Percentiles rank a stretch among this genome's conserved stretches.
Evolutionary conservation across 2,329 filamentous ascomycete species (phyloP).

Genomic region (Trichoderma koningii): DNA sequence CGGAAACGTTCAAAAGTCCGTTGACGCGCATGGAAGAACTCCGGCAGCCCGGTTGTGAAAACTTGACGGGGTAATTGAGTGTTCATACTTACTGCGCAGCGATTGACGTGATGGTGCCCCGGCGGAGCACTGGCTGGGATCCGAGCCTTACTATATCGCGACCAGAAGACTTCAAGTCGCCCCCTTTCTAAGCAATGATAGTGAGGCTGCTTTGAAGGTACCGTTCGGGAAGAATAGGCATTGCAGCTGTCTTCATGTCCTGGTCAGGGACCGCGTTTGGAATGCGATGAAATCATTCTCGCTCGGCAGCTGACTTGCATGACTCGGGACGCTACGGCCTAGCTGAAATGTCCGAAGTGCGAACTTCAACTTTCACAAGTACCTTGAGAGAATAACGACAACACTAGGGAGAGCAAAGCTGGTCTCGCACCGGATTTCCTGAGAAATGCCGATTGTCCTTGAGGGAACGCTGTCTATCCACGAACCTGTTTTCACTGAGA

Average conservation of each 20-base stretch:
- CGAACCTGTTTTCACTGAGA: not conserved
- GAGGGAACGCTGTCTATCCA: not conserved
- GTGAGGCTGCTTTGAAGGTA: not conserved
- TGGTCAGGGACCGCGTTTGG: not conserved
- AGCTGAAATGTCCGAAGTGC: slow-evolving; percentile 17
- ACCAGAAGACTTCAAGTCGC: not conserved
- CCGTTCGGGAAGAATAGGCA: not conserved
- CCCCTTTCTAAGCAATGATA: not conserved
- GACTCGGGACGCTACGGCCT: slow-evolving; percentile 8
- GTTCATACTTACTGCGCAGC: too few relatives aligned
- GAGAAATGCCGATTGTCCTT: not conserved
- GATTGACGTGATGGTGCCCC: too few relatives aligned
- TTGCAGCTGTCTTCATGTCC: not conserved
- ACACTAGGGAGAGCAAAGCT: not conserved
- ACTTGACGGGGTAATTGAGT: too few relatives aligned
- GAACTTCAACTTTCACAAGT: not conserved
- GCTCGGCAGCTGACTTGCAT: not conserved
- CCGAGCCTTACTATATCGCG: too few relatives aligned
- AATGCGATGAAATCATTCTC: not conserved
- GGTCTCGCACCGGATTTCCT: not conserved
- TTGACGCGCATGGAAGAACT: too few relatives aligned
- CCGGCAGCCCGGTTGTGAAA: too few relatives aligned
- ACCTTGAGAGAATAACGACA: not conserved
- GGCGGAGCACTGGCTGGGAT: too few relatives aligned
- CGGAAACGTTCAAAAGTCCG: too few relatives aligned